Percentiles rank a stretch among this genome's conserved stretches.
These are phyloP conservation scores for Blastobotrys elegans DNA, from an alignment of 1,139 yeast genomes.

Conservation along the genomic window DNA sequence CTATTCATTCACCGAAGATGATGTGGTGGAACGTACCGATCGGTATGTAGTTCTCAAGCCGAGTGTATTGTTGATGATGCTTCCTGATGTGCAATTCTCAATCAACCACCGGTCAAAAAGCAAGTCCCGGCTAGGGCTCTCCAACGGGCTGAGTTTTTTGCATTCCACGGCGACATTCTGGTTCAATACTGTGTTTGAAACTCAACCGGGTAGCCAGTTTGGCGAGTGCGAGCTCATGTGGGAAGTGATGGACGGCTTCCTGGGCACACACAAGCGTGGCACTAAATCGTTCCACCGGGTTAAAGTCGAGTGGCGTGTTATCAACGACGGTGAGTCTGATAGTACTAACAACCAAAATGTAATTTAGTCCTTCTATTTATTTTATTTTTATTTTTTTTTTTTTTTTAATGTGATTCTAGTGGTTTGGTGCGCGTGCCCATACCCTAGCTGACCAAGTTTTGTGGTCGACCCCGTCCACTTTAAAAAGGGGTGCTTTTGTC, in stretches of 20 bases:
- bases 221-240: conserved; percentile 38
- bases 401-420: not conserved
- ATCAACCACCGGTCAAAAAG: conserved; percentile 15
- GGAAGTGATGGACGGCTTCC: conserved; percentile 66
- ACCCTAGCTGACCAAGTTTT: no score
- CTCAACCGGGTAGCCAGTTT: conserved; percentile 17
- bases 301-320: conserved; percentile 39
- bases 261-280: conserved; percentile 57
- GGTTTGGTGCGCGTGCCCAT: no score
- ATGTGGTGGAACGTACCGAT: not conserved
- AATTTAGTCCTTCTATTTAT: no score
- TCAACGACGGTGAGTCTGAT: no score
- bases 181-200: conserved; percentile 37
- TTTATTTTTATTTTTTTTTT: not conserved
- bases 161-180: conserved; percentile 29
- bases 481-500: no score
- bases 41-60: not conserved
- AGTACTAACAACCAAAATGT: no score
- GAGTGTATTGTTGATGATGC: conserved; percentile 13
- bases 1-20: conserved; percentile 20
- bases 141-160: not conserved
- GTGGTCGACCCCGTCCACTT: no score
- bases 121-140: not conserved
- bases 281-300: conserved; percentile 46
- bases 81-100: conserved; percentile 23